A percentile compares a stretch with the other conserved stretches of the same genome.
Evolutionary conservation across 2,329 filamentous ascomycete species (phyloP).

Genomic region (Colletotrichum cordylinicola): DNA sequence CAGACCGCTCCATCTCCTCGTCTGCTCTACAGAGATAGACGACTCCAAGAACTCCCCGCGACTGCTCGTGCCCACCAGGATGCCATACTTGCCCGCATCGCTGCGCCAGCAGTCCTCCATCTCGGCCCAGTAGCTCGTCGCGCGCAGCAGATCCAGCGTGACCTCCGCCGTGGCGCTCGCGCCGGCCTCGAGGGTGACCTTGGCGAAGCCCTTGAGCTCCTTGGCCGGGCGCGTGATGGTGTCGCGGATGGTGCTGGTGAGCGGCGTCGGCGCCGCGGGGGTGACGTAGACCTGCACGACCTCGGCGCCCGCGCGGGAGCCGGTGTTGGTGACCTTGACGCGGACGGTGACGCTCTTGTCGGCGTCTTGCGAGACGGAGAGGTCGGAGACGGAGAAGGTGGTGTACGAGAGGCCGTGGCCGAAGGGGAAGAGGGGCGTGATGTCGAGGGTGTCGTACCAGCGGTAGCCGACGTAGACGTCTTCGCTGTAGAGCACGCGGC

Average conservation of each 20-base stretch:
- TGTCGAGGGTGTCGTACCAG: slow-evolving; percentile 62
- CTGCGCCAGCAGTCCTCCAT: slow-evolving; percentile 42
- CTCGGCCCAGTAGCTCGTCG: slow-evolving; percentile 47
- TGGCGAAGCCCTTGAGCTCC: slow-evolving; percentile 50
- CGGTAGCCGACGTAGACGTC: slow-evolving; percentile 77
- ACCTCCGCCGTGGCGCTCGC: slow-evolving; percentile 36
- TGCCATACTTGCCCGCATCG: slow-evolving; percentile 40
- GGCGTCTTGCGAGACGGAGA: slow-evolving; percentile 41
- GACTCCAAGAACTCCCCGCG: slow-evolving; percentile 25
- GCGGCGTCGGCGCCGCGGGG: slow-evolving; percentile 25
- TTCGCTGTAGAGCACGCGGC: slow-evolving; percentile 73
- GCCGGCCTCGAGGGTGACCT: slow-evolving; percentile 41
- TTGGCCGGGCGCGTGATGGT: slow-evolving; percentile 40
- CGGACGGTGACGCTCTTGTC: background rate
- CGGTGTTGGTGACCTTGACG: slow-evolving; percentile 53
- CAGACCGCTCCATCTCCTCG: slow-evolving; percentile 17
- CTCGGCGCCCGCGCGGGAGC: slow-evolving; percentile 28
- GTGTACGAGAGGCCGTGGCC: slow-evolving; percentile 74
- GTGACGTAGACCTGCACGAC: slow-evolving; percentile 36
- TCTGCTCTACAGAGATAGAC: slow-evolving; percentile 14
- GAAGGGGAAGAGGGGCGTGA: slow-evolving; percentile 67
- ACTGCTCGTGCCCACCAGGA: slow-evolving; percentile 40
- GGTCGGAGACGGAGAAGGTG: slow-evolving; percentile 59
- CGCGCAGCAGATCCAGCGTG: slow-evolving; percentile 35
- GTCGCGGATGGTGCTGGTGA: slow-evolving; percentile 22